Evolutionary conservation across 129 eudicot species (phyloP), one percentile per base, ranked within the genome.

Genomic region (Pittosporum tobira): DNA sequence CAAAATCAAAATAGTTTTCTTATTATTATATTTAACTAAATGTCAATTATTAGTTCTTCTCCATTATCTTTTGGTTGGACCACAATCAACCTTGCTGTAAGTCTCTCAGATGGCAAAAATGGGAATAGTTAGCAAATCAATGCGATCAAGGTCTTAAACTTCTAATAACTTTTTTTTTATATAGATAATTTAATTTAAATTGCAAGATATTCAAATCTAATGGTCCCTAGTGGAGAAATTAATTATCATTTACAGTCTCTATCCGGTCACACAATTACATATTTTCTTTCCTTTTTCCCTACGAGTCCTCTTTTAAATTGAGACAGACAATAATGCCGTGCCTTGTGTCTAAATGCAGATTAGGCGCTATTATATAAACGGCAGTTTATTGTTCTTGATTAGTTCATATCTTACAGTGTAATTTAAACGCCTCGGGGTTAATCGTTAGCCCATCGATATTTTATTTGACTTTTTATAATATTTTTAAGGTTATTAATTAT

Each of bases 211-310:
- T 30, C 51, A 38, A 42, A 59, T 24, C 37, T 45, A 10, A 47
- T 47, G 67, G 67, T 62, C 67, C 67, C 67, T 18, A 62, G 57
- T 46, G 57, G 55, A 25, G 1, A 27, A 47, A 48, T 62, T 27
- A 56, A 26, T 28, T 34, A 26, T 11, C 19, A 27, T 9, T 61
- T 25, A 59, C 51, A 27, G 42, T 27, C 66, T 19, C 53, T 48
- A 6, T 56, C 42, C 16, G 14, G 18, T 40, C 46, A 4, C 11
- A 12, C 12, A 38, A 38, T n/a, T n/a, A n/a, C 45, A 38, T 38
- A 15, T 38, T 38, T 38, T 38, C 45, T 38, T 38, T 38, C 14
- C 46, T n/a, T 40, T 40, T 40, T 40, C 46, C 46, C 46, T 40
- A 16, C 45, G 13, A 13, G 15, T 40, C 45, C n/a, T 40, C 9